A percentile compares a stretch with the other conserved stretches of the same genome.
These are phyloP conservation scores for Tillandsia leiboldiana DNA, from an alignment of 176 grass and related monocot species.

Conservation along the genomic window DNA sequence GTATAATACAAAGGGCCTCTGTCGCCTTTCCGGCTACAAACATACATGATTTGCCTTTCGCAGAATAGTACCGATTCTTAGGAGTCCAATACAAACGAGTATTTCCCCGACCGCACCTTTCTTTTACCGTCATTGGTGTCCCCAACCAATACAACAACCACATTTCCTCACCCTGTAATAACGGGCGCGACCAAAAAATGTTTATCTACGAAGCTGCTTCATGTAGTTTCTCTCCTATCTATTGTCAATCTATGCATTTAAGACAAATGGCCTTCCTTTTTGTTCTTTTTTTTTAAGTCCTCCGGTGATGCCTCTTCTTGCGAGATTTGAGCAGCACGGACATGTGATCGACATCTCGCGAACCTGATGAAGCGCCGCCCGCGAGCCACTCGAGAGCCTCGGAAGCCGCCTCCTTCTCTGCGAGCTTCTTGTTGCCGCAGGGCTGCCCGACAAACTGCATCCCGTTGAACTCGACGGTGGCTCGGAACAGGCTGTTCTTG, in stretches of 20 bases:
- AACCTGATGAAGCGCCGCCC: conserved; percentile 21
- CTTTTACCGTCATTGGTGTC: neutral
- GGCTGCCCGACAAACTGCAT: conserved; percentile 91
- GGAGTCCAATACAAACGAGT: too few species aligned
- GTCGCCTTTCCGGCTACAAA: neutral
- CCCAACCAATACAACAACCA: neutral
- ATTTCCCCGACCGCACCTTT: neutral
- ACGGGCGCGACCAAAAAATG: conserved; percentile 18
- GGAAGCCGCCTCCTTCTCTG: conserved; percentile 69
- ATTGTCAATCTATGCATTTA: neutral
- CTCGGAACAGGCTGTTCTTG: conserved; percentile 49
- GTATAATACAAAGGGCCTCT: neutral
- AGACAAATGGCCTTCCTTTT: neutral
- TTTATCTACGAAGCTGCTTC: conserved; percentile 12
- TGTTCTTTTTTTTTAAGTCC: conserved; percentile 11
- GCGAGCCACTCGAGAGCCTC: conserved; percentile 78
- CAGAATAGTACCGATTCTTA: neutral
- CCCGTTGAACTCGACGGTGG: conserved; percentile 71
- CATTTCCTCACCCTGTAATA: conserved; percentile 6
- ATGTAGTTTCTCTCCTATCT: neutral
- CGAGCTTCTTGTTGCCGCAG: conserved; percentile 74
- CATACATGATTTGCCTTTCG: neutral
- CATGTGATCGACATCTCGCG: conserved; percentile 34
- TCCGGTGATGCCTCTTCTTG: conserved; percentile 60
- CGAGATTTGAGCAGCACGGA: conserved; percentile 47